Base-by-base conservation (phyloP, 225 moss, liverwort and hornwort genomes). In the Rhytidiadelphus loreus region DNA sequence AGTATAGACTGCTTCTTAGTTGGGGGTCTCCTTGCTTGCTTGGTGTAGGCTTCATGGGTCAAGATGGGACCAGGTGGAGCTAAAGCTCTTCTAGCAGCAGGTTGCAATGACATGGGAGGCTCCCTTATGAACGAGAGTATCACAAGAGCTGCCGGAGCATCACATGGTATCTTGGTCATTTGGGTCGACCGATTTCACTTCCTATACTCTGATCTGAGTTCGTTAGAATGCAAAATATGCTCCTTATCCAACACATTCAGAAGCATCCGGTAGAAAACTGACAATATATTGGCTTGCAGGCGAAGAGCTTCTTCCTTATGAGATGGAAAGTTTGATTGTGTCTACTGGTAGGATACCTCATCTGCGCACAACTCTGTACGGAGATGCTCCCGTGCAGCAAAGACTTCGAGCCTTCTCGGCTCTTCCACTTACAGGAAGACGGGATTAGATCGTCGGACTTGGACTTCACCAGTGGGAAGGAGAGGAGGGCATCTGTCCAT, bases 61-160 rank as follows among this genome's bases (percentile, higher is more conserved):
- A 98, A 98, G 91, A 98, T 98, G 98, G 98, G 98, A 69, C 96
- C 96, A 83, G 93, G 96, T 90, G 98, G 98, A 59, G 98, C 96
- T 77, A 91, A 96, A 88, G 92, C 96, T 44, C 93, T 98, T 65
- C 90, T 98, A 74, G 95, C 96, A 83, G 95, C 96, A 88, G 98
- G 98, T n/a, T 98, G 98, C 91, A 98, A 96, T 89, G 96, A 98
- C 82, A 96, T 98, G 98, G 98, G 98, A 90, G 98, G 98, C 64
- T 98, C 98, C 60, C 95, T 98, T 21, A 98, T 98, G 98, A 98
- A 98, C 80, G 96, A 98, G 92, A 98, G 96, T 87, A 96, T 98
- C 70, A 96, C 97, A 39, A 94, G 97, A 73, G 96, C 96, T 89
- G 97, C 97, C n/a, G 97, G 96, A 74, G 97, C 97, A 87, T 93